phyloP scores from a whole-genome alignment of 2,329 filamentous ascomycete species.

The Chrysoporthe puriensis region DNA sequence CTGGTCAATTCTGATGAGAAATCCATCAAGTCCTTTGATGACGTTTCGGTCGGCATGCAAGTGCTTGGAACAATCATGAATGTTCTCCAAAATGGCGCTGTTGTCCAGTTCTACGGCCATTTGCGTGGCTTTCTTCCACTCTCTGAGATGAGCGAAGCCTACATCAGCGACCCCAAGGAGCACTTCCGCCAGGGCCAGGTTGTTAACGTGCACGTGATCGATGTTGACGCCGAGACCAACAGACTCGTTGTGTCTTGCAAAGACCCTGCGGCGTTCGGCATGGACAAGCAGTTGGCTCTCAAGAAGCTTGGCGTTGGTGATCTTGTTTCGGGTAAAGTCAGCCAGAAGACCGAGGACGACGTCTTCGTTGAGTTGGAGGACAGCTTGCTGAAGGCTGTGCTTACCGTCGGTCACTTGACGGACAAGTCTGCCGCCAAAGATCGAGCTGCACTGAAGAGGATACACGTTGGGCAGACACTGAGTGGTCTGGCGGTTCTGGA shows the following conservation, averaged over 20 bases:
- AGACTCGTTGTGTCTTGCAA: constrained; percentile 92
- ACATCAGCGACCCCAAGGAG: constrained; percentile 83
- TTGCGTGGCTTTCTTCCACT: constrained; percentile 88
- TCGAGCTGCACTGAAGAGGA: constrained; percentile 74
- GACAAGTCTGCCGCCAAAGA: constrained; percentile 85
- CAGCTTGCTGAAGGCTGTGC: constrained; percentile 74
- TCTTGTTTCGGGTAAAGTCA: constrained; percentile 76
- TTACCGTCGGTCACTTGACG: constrained; percentile 78
- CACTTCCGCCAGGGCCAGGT: constrained; percentile 93
- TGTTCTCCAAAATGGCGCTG: constrained; percentile 75
- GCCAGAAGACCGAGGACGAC: constrained; percentile 79
- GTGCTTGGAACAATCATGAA: constrained; percentile 87
- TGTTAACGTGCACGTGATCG: constrained; percentile 85
- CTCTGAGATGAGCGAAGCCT: constrained; percentile 97
- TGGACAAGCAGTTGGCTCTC: constrained; percentile 76
- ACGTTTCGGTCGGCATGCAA: constrained; percentile 74
- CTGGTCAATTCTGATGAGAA: constrained; percentile 85
- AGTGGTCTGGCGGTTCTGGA: constrained; percentile 84
- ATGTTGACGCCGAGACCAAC: constrained; percentile 70
- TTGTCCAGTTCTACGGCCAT: constrained; percentile 88
- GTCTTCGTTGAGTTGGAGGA: constrained; percentile 76
- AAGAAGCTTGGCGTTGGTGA: constrained; percentile 74
- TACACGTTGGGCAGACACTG: constrained; percentile 82
- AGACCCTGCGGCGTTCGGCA: constrained; percentile 76
- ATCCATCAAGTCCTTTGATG: constrained; percentile 78